These are phyloP conservation scores for Boletus sp. DNA, from an alignment of 768 basidiomycete genomes.

Conservation along the genomic window DNA sequence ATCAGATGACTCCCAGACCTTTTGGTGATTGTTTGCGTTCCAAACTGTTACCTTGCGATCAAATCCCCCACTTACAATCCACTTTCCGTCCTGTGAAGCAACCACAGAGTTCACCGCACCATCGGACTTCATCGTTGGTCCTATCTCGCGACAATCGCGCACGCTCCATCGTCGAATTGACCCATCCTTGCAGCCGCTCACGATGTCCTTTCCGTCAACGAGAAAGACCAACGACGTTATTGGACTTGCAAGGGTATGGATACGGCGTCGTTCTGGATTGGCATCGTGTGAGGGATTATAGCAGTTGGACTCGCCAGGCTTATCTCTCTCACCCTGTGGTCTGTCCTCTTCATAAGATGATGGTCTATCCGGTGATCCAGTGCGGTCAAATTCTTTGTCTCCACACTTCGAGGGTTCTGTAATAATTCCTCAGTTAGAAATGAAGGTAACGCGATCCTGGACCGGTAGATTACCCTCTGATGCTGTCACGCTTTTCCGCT, in stretches of 20 bases:
- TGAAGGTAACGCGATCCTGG: not conserved
- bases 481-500: not conserved
- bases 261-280: not conserved
- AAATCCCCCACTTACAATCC: slow-evolving; percentile 6
- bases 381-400: not conserved
- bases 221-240: slow-evolving; percentile 7
- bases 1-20: not conserved
- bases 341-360: not conserved
- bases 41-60: slow-evolving; percentile 5
- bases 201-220: slow-evolving; percentile 3
- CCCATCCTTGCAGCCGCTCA: slow-evolving; percentile 5
- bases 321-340: not conserved
- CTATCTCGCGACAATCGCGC: not conserved
- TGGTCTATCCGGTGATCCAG: not conserved
- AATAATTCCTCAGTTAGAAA: not conserved
- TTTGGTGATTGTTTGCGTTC: not conserved
- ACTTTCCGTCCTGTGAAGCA: slow-evolving; percentile 6
- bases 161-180: slow-evolving; percentile 8
- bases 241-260: not conserved
- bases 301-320: not conserved
- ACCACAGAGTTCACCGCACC: not conserved
- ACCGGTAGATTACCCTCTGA: not conserved
- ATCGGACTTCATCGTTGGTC: not conserved
- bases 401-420: not conserved
- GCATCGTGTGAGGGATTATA: not conserved